Evolutionary conservation across 2,329 filamentous ascomycete species (phyloP), one percentile per base, ranked within the genome.

Genomic region (Aureobasidium sp.): DNA sequence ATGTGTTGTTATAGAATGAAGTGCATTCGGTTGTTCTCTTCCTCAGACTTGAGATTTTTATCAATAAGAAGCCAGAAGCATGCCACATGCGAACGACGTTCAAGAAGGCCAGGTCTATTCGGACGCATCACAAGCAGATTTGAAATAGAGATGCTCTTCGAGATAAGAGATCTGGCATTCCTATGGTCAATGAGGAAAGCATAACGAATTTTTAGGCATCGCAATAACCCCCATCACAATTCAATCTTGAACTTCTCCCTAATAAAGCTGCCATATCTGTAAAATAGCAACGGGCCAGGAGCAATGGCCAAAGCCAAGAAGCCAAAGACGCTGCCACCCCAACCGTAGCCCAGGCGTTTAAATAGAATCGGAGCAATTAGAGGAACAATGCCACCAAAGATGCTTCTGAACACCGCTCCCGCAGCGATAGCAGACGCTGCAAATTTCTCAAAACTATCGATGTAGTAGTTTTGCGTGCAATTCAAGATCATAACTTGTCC

Each of bases 401-500:
- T 34, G 41, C 67, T 70, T 17, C 75, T 62, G 50, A 77, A 76
- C 0, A 76, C 68, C 1, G 74, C 70, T 0, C 73, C 74, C 3
- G 74, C 75, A 4, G 75, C 75, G 48, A 77, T 76, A 0, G 74
- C 74, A 30, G 67, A 71, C 6, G 74, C 74, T 5, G 75, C 74
- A 56, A 74, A 76, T 60, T 70, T 69, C 55, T 76, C 74, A 53
- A 77, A 77, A 19, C 69, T 68, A 59, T 78, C 75, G 41, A 78
- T 77, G 60, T 77, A 78, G 61, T 78, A 78, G 49, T 79, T 79
- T 50, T 79, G 76, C 14, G 75, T 74, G 11, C 68, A 69, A 53
- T 78, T 79, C 51, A 79, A 63, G 25, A 78, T 76, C 58, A 75
- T 72, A 10, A 79, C 74, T 53, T 78, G 75, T 2, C 76, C 75